A percentile compares a stretch with the other conserved stretches of the same genome.
phyloP scores from a whole-genome alignment of 495 filamentous ascomycete genomes.

The Penicillium manginii region DNA sequence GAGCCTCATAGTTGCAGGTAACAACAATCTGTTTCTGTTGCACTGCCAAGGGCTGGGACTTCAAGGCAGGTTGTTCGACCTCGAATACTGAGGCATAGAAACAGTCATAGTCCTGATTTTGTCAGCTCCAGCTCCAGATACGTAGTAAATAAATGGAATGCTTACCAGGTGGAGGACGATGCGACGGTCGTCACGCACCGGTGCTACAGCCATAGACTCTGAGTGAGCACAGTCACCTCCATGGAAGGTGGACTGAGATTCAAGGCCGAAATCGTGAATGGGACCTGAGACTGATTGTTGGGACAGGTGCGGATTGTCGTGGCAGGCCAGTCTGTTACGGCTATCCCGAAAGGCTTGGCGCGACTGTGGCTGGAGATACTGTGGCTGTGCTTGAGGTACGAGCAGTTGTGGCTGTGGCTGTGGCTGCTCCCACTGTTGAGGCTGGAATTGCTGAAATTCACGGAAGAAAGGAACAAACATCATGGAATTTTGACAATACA shows the following conservation, averaged over 20 bases:
- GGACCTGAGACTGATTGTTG: background rate
- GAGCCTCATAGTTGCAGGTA: conserved; percentile 93
- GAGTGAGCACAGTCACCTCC: conserved; percentile 12
- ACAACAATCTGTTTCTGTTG: conserved; percentile 90
- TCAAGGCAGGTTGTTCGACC: conserved; percentile 73
- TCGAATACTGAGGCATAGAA: conserved; percentile 94
- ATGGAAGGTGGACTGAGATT: conserved; percentile 5
- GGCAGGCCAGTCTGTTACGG: background rate
- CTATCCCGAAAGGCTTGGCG: background rate
- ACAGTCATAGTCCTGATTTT: conserved; percentile 78
- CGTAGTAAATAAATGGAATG: background rate
- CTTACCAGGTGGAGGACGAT: conserved; percentile 81
- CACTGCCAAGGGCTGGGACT: conserved; percentile 70
- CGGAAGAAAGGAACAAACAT: background rate
- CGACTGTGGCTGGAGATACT: background rate
- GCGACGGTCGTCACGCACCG: conserved; percentile 62
- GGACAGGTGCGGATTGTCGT: background rate
- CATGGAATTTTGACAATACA: background rate
- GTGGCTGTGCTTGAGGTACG: background rate
- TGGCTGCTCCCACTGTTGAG: background rate
- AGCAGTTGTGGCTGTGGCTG: background rate
- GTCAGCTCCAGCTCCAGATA: conserved; percentile 5
- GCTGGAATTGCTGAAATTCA: background rate
- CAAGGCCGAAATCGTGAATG: background rate
- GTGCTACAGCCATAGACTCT: conserved; percentile 43